phyloP scores from a whole-genome alignment of 192 early-diverging fungal genomes.

The Coemansia reversa region DNA sequence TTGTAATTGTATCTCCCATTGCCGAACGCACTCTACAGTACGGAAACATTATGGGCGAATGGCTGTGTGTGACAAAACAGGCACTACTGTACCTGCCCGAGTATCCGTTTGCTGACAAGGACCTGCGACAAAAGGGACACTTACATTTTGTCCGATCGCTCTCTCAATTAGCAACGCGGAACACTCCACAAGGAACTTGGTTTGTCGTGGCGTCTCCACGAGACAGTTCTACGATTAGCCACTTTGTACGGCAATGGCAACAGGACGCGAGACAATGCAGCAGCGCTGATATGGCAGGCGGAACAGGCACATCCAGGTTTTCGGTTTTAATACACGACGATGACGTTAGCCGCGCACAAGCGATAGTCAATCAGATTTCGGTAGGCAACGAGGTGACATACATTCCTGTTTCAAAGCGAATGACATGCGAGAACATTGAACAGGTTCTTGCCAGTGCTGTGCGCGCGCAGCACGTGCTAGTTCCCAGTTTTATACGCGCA shows the following conservation, averaged over 20 bases:
- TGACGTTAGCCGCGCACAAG: conserved; percentile 39
- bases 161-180: conserved; percentile 28
- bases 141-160: conserved; percentile 46
- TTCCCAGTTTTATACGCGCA: conserved; percentile 39
- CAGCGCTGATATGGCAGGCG: conserved; percentile 35
- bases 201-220: conserved; percentile 46
- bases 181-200: conserved; percentile 47
- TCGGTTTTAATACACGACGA: conserved; percentile 46
- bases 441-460: conserved; percentile 33
- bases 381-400: conserved; percentile 31
- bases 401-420: conserved; percentile 34
- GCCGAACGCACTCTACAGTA: conserved; percentile 75
- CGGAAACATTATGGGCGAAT: conserved; percentile 84
- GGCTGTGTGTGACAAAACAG: conserved; percentile 70
- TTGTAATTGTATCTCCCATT: conserved; percentile 72
- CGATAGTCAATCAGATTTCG: conserved; percentile 28
- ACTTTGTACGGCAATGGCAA: conserved; percentile 47
- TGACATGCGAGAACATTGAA: conserved; percentile 39
- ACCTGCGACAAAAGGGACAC: conserved; percentile 50
- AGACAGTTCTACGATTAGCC: conserved; percentile 28
- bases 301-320: conserved; percentile 37
- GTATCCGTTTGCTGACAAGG: conserved; percentile 54
- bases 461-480: conserved; percentile 43
- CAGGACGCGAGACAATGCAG: conserved; percentile 38
- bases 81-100: conserved; percentile 67